Conservation (phyloP, 2,329 filamentous ascomycete genomes). For the Botrytis paeoniae region DNA sequence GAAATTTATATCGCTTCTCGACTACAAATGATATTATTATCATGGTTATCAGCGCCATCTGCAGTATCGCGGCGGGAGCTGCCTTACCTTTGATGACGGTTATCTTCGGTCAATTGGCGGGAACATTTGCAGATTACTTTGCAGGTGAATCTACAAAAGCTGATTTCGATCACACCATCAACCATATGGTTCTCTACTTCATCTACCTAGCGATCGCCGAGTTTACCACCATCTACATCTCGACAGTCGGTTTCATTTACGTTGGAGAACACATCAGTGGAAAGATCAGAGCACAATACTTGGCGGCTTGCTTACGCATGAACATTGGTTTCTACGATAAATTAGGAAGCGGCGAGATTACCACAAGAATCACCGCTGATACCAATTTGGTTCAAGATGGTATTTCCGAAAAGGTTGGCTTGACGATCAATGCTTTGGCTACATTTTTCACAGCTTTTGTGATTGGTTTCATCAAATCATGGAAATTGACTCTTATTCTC, state of each 20-base stretch:
- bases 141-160: constrained; percentile 45
- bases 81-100: constrained; percentile 56
- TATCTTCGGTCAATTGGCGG: constrained; percentile 74
- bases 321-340: constrained; percentile 95
- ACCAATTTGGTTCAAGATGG: constrained; percentile 92
- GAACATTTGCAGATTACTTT: constrained; percentile 63
- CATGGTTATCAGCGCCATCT: constrained; percentile 49
- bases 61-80: constrained; percentile 57
- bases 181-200: constrained; percentile 72
- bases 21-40: constrained; percentile 50
- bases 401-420: constrained; percentile 82
- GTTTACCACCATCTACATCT: constrained; percentile 73
- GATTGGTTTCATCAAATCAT: constrained; percentile 86
- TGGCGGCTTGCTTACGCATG: constrained; percentile 78
- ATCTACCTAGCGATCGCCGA: constrained; percentile 80
- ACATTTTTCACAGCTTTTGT: constrained; percentile 87
- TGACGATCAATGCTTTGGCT: constrained; percentile 72
- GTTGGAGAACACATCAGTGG: constrained; percentile 74
- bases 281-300: constrained; percentile 78
- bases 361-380: constrained; percentile 89
- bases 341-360: constrained; percentile 87
- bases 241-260: constrained; percentile 88
- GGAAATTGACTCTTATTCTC: constrained; percentile 89
- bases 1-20: constrained; percentile 57
- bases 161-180: constrained; percentile 59